Base-by-base conservation (phyloP, 2,329 filamentous ascomycete species). In the Aspergillus pseudonomiae region DNA sequence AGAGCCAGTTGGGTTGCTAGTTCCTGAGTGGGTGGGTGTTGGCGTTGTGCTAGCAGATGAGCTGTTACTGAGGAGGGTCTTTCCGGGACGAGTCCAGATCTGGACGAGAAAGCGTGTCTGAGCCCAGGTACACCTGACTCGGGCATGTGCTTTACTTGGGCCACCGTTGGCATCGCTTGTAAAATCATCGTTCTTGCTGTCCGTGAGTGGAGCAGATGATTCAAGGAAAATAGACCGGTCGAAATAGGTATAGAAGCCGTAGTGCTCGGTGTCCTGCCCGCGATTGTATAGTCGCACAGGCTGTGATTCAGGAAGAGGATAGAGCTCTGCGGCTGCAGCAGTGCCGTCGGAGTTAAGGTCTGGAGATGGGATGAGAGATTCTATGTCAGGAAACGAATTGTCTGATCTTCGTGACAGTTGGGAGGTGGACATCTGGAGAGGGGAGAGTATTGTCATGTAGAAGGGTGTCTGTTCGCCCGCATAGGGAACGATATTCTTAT, bases 161-260 rank as follows among this genome's bases (percentile, higher is more conserved):
- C 85, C 86, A 32, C 86, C 86, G 55, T 84, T 76, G 10, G 73
- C 64, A 65, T 86, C 83, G n/a, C 78, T 78, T 3, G 81, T 72
- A 3, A 78, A 74, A 10, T 79, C 74, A 45, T 79, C 78, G 11
- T 72, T 73, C 41, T 75, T 75, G 1, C 74, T 73, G 19, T 73
- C 65, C 39, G 85, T 84, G 63, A 86, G 74, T 1, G 80, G 75
- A 0, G 78, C 78, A 12, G 84, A 79, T 19, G 87, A 88, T 69
- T 89, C 88, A 65, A 96, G 83, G 81, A 94, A 96, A 67, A 96
- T 92, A 10, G 90, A 91, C 68, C 93, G 92, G 78, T 93, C 89
- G 77, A 91, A 98, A 82, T 97, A 96, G 0, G 87, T 91, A 80
- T 97, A 97, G 80, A 97, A 97, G 2, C 92, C 93, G 77, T 96